A percentile compares a stretch with the other conserved stretches of the same genome.
Evolutionary conservation across 2,329 filamentous ascomycete species (phyloP).

Genomic region (Sporothrix pseudoabietina): DNA sequence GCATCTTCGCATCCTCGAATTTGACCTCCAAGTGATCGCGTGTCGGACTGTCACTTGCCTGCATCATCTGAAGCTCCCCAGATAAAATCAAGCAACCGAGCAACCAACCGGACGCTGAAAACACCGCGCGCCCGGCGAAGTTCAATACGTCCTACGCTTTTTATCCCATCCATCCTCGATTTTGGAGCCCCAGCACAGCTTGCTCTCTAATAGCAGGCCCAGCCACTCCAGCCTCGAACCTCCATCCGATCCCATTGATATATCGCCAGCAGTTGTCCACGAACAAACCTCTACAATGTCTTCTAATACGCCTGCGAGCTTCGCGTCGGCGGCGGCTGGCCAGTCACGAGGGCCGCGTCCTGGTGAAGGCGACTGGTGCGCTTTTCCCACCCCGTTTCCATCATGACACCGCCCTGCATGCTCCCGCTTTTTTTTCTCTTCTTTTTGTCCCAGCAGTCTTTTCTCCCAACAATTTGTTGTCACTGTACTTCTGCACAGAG

Average conservation of each 20-base stretch:
- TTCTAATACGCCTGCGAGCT: constrained; percentile 78
- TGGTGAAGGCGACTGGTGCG: constrained; percentile 43
- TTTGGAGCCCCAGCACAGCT: background rate
- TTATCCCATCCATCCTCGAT: background rate
- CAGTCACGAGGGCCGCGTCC: constrained; percentile 65
- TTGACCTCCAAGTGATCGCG: constrained; percentile 9
- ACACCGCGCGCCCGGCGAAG: background rate
- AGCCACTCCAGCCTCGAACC: constrained; percentile 10
- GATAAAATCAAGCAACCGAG: background rate
- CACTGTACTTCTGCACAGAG: background rate
- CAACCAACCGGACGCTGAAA: background rate
- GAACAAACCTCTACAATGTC: constrained; percentile 54
- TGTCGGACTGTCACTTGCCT: background rate
- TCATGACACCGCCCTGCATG: background rate
- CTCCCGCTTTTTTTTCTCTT: background rate
- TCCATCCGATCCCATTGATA: background rate
- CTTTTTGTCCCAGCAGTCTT: background rate
- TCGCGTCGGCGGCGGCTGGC: constrained; percentile 79
- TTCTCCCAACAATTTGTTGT: background rate
- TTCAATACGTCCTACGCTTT: background rate
- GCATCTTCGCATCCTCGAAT: background rate
- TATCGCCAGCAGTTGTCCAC: background rate
- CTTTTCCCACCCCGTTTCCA: background rate
- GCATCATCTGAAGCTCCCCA: background rate
- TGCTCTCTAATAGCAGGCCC: background rate